Conservation (phyloP, 1,139 yeast genomes). For the Saccharomyces hybrid region DNA sequence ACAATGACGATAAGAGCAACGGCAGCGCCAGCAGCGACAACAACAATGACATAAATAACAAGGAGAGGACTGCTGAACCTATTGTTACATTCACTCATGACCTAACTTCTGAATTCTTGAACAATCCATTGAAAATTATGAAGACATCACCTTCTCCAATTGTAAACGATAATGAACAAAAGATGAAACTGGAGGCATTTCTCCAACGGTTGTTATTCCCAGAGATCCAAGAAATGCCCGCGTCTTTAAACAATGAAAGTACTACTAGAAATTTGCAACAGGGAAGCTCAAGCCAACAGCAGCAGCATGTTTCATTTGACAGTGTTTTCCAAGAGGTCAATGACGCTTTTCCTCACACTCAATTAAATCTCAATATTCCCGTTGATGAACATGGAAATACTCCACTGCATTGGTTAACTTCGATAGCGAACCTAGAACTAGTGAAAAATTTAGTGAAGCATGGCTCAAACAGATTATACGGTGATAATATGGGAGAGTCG, state of each 20-base stretch:
- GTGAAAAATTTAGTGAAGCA: slow-evolving; percentile 65
- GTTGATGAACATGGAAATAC: slow-evolving; percentile 92
- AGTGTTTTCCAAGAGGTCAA: slow-evolving; percentile 21
- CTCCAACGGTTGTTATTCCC: slow-evolving; percentile 29
- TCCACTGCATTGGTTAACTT: slow-evolving; percentile 93
- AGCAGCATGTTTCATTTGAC: slow-evolving; percentile 12
- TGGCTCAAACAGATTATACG: slow-evolving; percentile 57
- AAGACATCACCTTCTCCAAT: slow-evolving; percentile 2
- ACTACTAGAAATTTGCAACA: neutral
- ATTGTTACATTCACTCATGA: slow-evolving; percentile 21
- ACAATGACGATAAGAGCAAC: neutral
- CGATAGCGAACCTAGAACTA: slow-evolving; percentile 69
- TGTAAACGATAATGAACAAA: slow-evolving; percentile 16
- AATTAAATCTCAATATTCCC: slow-evolving; percentile 65
- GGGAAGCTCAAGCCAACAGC: neutral
- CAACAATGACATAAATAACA: neutral
- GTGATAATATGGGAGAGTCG: slow-evolving; percentile 83
- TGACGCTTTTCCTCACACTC: slow-evolving; percentile 23
- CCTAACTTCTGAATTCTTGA: slow-evolving; percentile 10
- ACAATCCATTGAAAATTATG: slow-evolving; percentile 10
- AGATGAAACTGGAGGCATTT: slow-evolving; percentile 28
- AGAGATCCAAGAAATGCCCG: slow-evolving; percentile 13
- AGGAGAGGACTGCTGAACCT: slow-evolving; percentile 5
- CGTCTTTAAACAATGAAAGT: neutral
- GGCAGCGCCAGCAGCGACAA: neutral